Conservation (phyloP, 331 rosid genomes). For the Pyrus hybrid region DNA sequence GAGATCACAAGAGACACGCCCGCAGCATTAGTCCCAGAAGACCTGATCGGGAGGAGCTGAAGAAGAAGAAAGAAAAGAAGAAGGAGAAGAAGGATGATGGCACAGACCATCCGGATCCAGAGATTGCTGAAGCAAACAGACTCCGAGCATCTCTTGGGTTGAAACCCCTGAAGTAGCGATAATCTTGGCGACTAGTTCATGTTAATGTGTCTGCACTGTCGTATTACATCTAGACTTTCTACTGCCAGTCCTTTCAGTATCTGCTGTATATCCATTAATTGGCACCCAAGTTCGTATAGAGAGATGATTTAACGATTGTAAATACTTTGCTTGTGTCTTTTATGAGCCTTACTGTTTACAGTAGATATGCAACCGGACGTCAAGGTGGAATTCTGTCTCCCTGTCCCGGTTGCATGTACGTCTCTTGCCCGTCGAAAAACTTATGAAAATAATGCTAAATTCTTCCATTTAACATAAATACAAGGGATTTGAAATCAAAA, state of each 20-base stretch:
- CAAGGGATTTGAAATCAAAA: background rate
- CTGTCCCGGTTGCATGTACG: background rate
- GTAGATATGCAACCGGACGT: background rate
- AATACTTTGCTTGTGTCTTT: background rate
- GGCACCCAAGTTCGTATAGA: background rate
- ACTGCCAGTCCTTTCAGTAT: background rate
- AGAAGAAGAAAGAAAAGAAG: slow-evolving; percentile 59
- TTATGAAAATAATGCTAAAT: background rate
- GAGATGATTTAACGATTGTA: background rate
- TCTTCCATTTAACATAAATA: background rate
- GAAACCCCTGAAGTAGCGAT: slow-evolving; percentile 56
- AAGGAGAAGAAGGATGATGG: slow-evolving; percentile 64
- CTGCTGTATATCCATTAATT: background rate
- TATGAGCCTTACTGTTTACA: no score
- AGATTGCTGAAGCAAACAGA: slow-evolving; percentile 83
- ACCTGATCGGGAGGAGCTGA: slow-evolving; percentile 71
- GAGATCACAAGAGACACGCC: slow-evolving; percentile 60
- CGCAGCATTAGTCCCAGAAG: slow-evolving; percentile 68
- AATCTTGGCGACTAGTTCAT: background rate
- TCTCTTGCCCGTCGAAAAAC: background rate
- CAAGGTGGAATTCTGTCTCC: background rate
- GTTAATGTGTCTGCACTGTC: background rate
- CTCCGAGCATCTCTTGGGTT: slow-evolving; percentile 75
- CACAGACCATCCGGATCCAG: slow-evolving; percentile 83
- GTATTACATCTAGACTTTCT: background rate